Conservation (phyloP, 257 asterid species). For the Nicotiana otophora region DNA sequence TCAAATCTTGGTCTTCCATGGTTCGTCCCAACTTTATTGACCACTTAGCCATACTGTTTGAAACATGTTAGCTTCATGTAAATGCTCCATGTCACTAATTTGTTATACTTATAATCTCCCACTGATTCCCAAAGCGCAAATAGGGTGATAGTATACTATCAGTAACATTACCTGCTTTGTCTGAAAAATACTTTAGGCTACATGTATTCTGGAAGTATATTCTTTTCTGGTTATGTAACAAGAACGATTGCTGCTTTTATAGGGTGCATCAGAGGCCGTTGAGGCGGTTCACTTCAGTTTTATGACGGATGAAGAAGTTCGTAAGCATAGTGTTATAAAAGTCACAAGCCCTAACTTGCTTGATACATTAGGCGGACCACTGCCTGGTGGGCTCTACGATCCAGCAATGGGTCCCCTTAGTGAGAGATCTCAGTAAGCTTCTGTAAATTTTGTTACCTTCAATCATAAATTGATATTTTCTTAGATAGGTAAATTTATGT, state of each 20-base stretch:
- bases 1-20: no score
- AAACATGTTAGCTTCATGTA: no score
- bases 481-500: neutral
- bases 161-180: neutral
- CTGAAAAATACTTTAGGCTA: neutral
- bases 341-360: constrained; percentile 52
- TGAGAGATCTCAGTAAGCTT: constrained; percentile 41
- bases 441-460: neutral
- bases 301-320: constrained; percentile 68
- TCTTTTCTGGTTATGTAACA: neutral
- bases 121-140: neutral
- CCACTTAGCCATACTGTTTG: no score
- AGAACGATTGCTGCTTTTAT: neutral
- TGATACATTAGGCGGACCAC: constrained; percentile 43
- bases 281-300: constrained; percentile 58
- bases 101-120: neutral
- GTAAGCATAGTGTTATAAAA: constrained; percentile 54
- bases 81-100: neutral
- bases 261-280: constrained; percentile 55
- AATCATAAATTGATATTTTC: neutral
- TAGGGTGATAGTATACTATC: constrained; percentile 1
- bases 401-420: constrained; percentile 69
- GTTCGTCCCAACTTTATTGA: no score
- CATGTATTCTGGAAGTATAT: neutral
- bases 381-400: constrained; percentile 75